phyloP scores from a whole-genome alignment of 2,329 filamentous ascomycete species.

The Penicillium concentricum region DNA sequence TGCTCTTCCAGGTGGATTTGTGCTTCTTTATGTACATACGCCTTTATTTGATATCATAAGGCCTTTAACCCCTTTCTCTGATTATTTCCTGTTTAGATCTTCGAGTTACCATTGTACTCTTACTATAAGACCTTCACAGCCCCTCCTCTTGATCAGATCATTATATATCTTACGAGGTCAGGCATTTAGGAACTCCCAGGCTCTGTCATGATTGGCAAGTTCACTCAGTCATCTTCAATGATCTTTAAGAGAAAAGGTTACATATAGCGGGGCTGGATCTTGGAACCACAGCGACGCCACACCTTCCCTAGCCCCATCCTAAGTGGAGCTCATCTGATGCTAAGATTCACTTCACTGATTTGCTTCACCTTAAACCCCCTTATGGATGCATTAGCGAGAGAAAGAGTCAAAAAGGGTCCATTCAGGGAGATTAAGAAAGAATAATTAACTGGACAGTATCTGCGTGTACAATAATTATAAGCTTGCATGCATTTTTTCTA shows the following conservation, averaged over 20 bases:
- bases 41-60: not conserved
- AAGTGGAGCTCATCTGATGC: not conserved
- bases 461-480: not conserved
- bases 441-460: not conserved
- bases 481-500: not conserved
- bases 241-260: not conserved
- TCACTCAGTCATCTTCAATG: not conserved
- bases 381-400: no score
- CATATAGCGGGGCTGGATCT: not conserved
- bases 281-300: not conserved
- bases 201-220: not conserved
- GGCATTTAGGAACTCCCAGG: not conserved
- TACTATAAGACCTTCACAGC: not conserved
- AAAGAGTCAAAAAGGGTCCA: not conserved
- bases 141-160: not conserved
- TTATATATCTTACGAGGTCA: not conserved
- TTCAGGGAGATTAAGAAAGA: not conserved
- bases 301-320: not conserved
- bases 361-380: no score
- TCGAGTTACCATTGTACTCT: not conserved
- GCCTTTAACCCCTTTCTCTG: not conserved
- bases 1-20: not conserved
- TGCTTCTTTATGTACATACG: conserved; percentile 9
- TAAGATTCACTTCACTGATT: not conserved
- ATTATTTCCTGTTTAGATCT: not conserved